Base-by-base conservation (phyloP, 495 filamentous ascomycete genomes). In the Xylaria acuta region DNA sequence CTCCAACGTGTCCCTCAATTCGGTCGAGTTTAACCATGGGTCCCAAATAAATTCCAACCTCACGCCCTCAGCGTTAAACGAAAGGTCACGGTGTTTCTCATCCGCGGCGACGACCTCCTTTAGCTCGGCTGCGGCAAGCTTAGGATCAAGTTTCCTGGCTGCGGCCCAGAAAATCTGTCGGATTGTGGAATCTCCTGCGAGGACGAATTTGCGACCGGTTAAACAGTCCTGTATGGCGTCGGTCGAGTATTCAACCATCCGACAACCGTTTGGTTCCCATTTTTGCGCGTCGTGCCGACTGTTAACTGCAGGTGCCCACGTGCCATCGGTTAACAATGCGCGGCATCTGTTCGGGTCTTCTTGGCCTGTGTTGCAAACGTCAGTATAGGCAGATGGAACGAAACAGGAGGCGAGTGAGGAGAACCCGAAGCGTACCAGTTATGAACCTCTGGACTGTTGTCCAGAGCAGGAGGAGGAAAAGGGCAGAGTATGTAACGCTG, bases 261-360 rank as follows among this genome's bases (percentile, higher is more conserved):
- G 84, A 75, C 90, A 91, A 30, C 86, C 86, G 16, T 82, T 81
- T n/a, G 87, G 83, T 72, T 91, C 88, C 90, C 89, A 91, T 75
- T 68, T 65, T 34, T 47, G 64, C 14, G 69, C 64, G 34, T 70
- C 71, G 49, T 84, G 81, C 7, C 27, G 38, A 32, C 30, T 64
- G 38, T 80, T 67, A 9, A 75, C 56, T 20, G 40, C 45, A 11
- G 75, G 69, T 56, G 73, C 75, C 89, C 89, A 91, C 67, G 79
- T 60, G 36, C 89, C 89, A 47, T 84, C 77, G 49, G 81, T 80
- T 32, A 90, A 74, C 66, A 90, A 80, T 40, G 88, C 84, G 34
- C 74, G 76, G 74, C 89, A 91, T 78, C 86, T 88, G 74, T 83
- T 83, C 5, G 85, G 86, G 76, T 91, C 89, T 36, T 53, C 14